Evolutionary conservation across 495 filamentous ascomycete genomes (phyloP).

Genomic region (Hamigera avellanea): DNA sequence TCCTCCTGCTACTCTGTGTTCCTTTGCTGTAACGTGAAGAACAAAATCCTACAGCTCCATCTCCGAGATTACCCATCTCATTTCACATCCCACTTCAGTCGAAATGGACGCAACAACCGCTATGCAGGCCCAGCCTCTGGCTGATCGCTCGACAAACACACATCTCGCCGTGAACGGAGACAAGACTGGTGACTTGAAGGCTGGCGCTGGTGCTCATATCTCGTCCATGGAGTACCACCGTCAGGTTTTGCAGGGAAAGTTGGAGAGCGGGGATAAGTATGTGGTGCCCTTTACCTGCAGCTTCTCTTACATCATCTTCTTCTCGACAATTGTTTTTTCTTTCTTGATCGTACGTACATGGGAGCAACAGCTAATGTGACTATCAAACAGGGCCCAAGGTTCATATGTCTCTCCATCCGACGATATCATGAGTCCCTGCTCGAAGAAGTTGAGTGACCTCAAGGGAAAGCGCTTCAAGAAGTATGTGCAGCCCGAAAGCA

Average conservation of each 20-base stretch:
- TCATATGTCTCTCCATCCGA: conserved; percentile 86
- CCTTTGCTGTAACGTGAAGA: too few species aligned
- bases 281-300: conserved; percentile 16
- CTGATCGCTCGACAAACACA: conserved; percentile 34
- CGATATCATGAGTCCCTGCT: conserved; percentile 84
- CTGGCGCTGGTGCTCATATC: conserved; percentile 13
- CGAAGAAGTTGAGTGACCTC: conserved; percentile 76
- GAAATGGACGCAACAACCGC: conserved; percentile 23
- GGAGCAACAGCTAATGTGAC: not conserved
- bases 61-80: too few species aligned
- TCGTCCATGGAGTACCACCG: conserved; percentile 67
- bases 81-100: not conserved
- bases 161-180: conserved; percentile 22
- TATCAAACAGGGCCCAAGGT: conserved; percentile 28
- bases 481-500: conserved; percentile 15
- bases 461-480: conserved; percentile 68
- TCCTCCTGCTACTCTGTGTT: too few species aligned
- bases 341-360: not conserved
- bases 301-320: conserved; percentile 1
- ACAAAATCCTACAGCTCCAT: conserved; percentile 1
- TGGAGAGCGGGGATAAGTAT: conserved; percentile 55
- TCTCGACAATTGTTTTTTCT: conserved; percentile 1
- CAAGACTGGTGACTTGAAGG: conserved; percentile 23
- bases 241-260: conserved; percentile 59
- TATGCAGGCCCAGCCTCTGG: conserved; percentile 25